These are phyloP conservation scores for Colletotrichum paranaense DNA, from an alignment of 2,329 filamentous ascomycete genomes.

Conservation along the genomic window DNA sequence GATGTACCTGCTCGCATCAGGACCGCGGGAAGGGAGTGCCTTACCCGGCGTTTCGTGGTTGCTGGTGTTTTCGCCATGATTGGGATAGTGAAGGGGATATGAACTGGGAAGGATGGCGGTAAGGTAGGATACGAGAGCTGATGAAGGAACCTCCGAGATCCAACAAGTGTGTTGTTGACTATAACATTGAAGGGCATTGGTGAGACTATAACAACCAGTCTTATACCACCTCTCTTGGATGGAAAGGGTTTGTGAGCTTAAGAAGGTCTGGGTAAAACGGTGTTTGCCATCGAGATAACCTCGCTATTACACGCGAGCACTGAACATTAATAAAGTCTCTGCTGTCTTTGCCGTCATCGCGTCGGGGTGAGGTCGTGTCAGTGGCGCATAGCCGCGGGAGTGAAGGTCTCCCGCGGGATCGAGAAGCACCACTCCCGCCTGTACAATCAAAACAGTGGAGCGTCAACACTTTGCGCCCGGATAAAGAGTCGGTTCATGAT, in stretches of 20 bases:
- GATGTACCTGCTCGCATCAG: conserved; percentile 75
- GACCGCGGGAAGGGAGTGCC: conserved; percentile 56
- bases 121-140: not conserved
- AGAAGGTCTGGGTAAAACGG: not conserved
- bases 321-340: not conserved
- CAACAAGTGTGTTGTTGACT: not conserved
- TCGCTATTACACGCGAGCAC: not conserved
- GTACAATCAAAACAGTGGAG: not conserved
- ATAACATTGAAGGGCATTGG: not conserved
- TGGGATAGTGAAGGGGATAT: not conserved
- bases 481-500: not conserved
- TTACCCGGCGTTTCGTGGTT: conserved; percentile 15
- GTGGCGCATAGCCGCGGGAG: conserved; percentile 14
- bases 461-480: not conserved
- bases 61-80: conserved; percentile 21
- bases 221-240: not conserved
- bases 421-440: not conserved
- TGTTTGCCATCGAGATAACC: not conserved
- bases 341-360: not conserved
- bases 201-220: not conserved
- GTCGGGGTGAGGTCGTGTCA: not conserved
- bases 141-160: not conserved
- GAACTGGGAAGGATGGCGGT: not conserved
- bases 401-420: conserved; percentile 1
- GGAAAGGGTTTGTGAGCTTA: not conserved